These are phyloP conservation scores for Stentor coeruleus DNA, from an alignment of 73 alveolate genomes.

Conservation along the genomic window DNA sequence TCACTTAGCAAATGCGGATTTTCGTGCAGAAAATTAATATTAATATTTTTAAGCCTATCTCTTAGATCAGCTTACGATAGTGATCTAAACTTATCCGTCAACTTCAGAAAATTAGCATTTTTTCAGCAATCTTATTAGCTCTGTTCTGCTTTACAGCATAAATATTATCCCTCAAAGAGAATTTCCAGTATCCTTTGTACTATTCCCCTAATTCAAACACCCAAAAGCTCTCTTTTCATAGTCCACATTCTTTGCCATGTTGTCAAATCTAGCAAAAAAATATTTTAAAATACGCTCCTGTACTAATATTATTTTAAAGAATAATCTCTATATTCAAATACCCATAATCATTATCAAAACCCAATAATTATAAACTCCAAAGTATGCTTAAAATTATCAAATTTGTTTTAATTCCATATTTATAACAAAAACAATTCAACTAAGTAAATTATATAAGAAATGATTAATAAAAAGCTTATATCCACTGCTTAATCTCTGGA, in stretches of 20 bases:
- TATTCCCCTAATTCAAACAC: constrained; percentile 53
- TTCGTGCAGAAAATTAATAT: background rate
- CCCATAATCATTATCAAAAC: too few species aligned
- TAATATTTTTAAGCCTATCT: background rate
- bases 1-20: background rate
- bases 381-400: too few species aligned
- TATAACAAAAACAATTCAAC: too few species aligned
- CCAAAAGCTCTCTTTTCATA: constrained; percentile 44
- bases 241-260: constrained; percentile 69
- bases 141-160: constrained; percentile 40
- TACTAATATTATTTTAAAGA: too few species aligned
- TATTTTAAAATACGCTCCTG: too few species aligned
- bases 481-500: too few species aligned
- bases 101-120: constrained; percentile 18
- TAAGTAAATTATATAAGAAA: too few species aligned
- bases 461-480: too few species aligned
- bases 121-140: constrained; percentile 37
- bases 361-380: too few species aligned
- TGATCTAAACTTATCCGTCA: constrained; percentile 16
- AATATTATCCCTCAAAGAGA: constrained; percentile 35
- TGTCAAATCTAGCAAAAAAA: constrained; percentile 62
- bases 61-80: background rate
- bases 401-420: too few species aligned
- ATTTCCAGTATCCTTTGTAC: constrained; percentile 45
- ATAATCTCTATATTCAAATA: too few species aligned